Conservation (phyloP, 208 protist species). For the Acanthamoeba triangularis region DNA sequence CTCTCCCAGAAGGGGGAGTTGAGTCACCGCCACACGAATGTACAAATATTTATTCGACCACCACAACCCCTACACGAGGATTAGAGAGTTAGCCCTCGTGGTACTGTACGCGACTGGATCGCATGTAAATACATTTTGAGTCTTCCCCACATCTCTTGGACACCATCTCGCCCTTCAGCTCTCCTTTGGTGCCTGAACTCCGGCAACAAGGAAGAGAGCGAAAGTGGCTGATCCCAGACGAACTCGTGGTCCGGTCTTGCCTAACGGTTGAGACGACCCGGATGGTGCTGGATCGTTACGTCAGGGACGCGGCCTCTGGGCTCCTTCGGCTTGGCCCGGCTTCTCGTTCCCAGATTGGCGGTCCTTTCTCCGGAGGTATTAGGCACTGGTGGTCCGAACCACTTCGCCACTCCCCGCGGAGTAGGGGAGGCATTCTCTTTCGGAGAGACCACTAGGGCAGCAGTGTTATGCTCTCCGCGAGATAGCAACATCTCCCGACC, state of each 20-base stretch:
- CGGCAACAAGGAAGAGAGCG: background rate
- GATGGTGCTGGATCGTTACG: background rate
- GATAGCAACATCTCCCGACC: too few species aligned
- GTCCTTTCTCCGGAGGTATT: background rate
- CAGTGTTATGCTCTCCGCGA: too few species aligned
- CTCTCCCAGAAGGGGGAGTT: background rate
- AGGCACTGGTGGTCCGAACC: background rate
- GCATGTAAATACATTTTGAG: background rate
- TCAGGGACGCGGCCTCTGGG: background rate
- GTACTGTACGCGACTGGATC: background rate
- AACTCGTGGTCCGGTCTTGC: background rate
- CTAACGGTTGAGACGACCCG: background rate
- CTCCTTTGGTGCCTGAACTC: background rate
- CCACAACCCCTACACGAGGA: background rate
- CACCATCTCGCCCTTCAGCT: background rate
- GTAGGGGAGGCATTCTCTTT: too few species aligned
- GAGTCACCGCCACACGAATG: background rate
- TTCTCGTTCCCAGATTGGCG: background rate
- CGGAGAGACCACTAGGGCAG: too few species aligned
- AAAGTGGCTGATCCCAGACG: background rate
- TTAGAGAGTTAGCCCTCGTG: background rate
- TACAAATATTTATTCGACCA: conserved; percentile 54
- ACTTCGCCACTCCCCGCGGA: background rate
- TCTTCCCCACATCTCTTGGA: background rate
- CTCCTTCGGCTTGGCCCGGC: background rate